Evolutionary conservation across 176 grass and related monocot species (phyloP), one percentile per base, ranked within the genome.

Genomic region (Echinochloa phyllopogon): DNA sequence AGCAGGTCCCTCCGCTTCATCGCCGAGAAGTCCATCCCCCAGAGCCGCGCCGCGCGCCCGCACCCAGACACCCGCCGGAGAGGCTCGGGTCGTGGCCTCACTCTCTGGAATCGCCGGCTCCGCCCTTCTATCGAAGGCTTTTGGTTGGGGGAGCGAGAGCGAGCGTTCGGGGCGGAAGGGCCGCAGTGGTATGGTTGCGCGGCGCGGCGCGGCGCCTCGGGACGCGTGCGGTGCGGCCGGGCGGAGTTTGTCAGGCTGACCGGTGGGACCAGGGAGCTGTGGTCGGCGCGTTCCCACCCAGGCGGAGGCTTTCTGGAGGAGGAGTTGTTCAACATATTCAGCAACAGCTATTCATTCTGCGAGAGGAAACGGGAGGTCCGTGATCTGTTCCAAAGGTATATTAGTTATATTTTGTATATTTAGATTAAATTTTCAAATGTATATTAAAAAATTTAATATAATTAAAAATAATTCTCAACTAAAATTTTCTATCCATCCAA

Each of bases 1-100:
- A 83, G 85, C 37, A 93, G 68, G 55, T 90, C 85, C 69, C 70
- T 81, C 73, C 85, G 66, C 66, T 85, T 83, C 91, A 88, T 86
- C 50, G 6, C 33, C 39, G 70, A 50, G 52, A 88, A 83, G 13
- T 93, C 91, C 91, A 88, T 82, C 27, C 24, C 24, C n/a, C 43
- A 0, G 42, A 24, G 11, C 24, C 53, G 40, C 5, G 48, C 8
- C 18, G 3, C 49, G 23, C 55, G 48, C 36, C 11, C 1, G 1
- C 29, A 1, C 29, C 29, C 29, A 33, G 29, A 33, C 48, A 33
- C 29, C 11, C 40, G 16, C n/a, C 53, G 65, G 71, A 76, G 71
- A 57, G 69, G 20, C 43, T 48, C 71, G 38, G 20, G 15, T 20
- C 25, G 15, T 15, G 23, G 12, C 8, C 12, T n/a, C n/a, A n/a